Base-by-base conservation (phyloP, 768 basidiomycete species). In the Trametes villosa region DNA sequence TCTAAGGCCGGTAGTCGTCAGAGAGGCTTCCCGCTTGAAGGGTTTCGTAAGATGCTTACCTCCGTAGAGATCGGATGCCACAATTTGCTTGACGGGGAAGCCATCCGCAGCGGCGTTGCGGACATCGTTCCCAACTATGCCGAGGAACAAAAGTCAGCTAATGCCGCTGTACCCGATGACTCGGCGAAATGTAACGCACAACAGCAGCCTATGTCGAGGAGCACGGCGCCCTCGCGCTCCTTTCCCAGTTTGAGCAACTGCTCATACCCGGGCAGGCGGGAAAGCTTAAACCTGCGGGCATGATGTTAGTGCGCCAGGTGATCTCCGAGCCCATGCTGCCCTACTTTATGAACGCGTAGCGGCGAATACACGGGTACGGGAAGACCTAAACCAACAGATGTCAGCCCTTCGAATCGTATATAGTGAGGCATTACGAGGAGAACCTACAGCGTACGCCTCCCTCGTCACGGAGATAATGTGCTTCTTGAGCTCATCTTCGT, bases 151-250 rank as follows among this genome's bases (percentile, higher is more conserved):
- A 17, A 17, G 4, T 29, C 17, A 46, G 36, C 26, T 54, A 18
- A 20, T 17, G 7, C 31, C 26, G 36, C 30, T 48, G 22, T 2
- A 41, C 11, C 18, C 17, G 18, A 50, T 2, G 9, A n/a, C n/a
- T n/a, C n/a, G n/a, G n/a, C n/a, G n/a, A n/a, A n/a, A n/a, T 38
- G 22, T 11, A 51, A n/a, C 76, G 59, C 59, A 82, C 80, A 73
- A 62, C 79, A 80, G 60, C 79, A 81, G 6, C 77, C 81, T 9
- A 81, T 68, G 42, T 83, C 81, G 9, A 83, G 69, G 24, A 81
- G 70, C 12, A 83, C 70, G 0, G 75, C 76, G 1, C 71, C 71
- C 4, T 64, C 38, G 29, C 75, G 75, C 26, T 76, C 74, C 49
- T 61, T 70, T 8, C 75, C 79, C 12, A 82, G 69, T 40, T 70